These are phyloP conservation scores for Cicer bijugum DNA, from an alignment of 306 rosid species.

Conservation along the genomic window DNA sequence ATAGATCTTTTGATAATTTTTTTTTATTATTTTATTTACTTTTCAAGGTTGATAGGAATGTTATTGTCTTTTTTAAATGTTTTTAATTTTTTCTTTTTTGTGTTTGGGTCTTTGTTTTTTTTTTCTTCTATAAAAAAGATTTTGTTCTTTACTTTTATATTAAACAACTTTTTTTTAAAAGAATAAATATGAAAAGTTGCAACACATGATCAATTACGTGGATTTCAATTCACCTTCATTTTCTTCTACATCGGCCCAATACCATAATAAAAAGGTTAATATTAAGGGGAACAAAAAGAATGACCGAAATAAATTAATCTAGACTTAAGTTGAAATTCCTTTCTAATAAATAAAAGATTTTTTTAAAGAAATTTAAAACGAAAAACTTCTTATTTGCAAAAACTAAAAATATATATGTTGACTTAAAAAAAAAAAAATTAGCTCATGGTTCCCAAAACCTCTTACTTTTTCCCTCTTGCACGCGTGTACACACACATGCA, in stretches of 20 bases:
- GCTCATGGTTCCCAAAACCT: conserved; percentile 35
- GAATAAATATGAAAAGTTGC: not conserved
- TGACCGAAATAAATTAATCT: not conserved
- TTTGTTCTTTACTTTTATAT: conserved; percentile 8
- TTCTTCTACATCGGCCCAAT: not conserved
- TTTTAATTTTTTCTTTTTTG: too few species aligned
- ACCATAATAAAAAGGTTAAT: not conserved
- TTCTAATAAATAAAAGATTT: not conserved
- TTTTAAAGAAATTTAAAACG: not conserved
- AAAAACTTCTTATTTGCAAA: not conserved
- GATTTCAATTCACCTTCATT: not conserved
- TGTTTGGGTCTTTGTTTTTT: too few species aligned
- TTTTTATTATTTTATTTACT: too few species aligned
- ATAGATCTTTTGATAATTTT: too few species aligned
- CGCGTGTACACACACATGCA: conserved; percentile 61
- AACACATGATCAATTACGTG: not conserved
- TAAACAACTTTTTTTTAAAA: conserved; percentile 1
- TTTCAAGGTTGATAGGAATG: too few species aligned
- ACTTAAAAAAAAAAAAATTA: not conserved
- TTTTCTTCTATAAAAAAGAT: not conserved
- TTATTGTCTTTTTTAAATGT: too few species aligned
- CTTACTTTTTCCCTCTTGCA: conserved; percentile 48
- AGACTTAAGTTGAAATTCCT: not conserved
- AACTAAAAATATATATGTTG: not conserved
- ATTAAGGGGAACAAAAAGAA: not conserved